Evolutionary conservation across 306 rosid species (phyloP), one percentile per base, ranked within the genome.

Genomic region (Trifolium dubium): DNA sequence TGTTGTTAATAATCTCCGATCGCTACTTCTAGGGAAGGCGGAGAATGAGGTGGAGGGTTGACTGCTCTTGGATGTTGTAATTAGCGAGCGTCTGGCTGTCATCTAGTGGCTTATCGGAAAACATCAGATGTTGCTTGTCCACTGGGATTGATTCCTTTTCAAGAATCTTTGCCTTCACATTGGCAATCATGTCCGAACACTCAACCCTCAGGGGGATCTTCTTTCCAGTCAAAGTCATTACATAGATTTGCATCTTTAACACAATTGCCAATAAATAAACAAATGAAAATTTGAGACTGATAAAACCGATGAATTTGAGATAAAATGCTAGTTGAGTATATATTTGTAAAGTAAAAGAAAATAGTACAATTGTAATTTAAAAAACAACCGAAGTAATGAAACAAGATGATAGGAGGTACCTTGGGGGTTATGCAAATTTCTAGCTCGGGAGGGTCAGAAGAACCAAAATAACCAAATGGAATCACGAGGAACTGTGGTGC

Each of bases 391-490:
- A 19, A 54, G 13, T 4, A 19, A 8, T 8, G 61, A 54, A 19
- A 3, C 0, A 29, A 54, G 30, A n/a, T 19, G 18, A 13, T 53
- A 14, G 29, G 34, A 49, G 55, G 55, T 56, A 56, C 63, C 63
- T 56, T 56, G 34, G 14, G 9, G 18, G 55, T n/a, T 49, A 49
- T 49, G 55, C 55, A 15, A 49, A 49, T 49, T 58, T 28, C 64
- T 58, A 58, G 37, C 37, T 58, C 13, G 39, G n/a, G 8, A 10
- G 63, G 6, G 10, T 23, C 6, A 28, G 29, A 51, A 51, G 58
- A 51, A 51, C 28, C 10, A 17, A 51, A n/a, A 51, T 15, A 51
- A 51, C 58, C 58, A 51, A 17, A 51, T 56, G 63, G 63, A 56
- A 56, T 56, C 35, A 10, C 3, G 35, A 56, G n/a, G 6, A 28